Conservation (phyloP, 208 protist genomes). For the Acanthamoeba healyi region DNA sequence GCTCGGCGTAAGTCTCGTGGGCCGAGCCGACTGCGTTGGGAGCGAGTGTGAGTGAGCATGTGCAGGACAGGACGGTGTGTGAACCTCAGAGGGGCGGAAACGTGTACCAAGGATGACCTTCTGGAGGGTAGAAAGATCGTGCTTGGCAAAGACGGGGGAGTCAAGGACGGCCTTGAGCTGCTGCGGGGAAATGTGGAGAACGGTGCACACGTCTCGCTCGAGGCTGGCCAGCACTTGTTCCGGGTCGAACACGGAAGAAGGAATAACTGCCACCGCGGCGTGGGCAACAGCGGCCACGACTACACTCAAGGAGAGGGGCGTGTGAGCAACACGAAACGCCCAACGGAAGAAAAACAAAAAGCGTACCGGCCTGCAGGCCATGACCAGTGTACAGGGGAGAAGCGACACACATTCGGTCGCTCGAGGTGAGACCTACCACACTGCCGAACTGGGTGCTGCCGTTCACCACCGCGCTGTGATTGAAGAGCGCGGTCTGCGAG, state of each 20-base stretch:
- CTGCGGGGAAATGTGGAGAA: not conserved
- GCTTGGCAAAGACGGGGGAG: not conserved
- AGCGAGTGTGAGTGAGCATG: not conserved
- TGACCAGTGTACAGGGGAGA: not conserved
- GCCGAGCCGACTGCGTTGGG: not conserved
- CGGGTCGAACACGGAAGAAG: not conserved
- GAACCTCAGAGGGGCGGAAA: not conserved
- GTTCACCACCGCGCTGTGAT: conserved; percentile 15
- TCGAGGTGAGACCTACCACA: not conserved
- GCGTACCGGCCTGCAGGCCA: not conserved
- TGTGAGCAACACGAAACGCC: not conserved
- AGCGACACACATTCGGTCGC: not conserved
- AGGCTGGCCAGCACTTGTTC: conserved; percentile 6
- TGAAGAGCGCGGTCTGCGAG: not conserved
- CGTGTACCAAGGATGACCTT: not conserved
- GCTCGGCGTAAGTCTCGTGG: not conserved
- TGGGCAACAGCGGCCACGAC: not conserved
- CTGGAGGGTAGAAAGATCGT: not conserved
- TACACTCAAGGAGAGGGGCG: too few relatives aligned
- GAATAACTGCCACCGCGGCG: not conserved
- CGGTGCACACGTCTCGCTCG: not conserved
- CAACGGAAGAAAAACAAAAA: not conserved
- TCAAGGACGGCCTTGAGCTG: conserved; percentile 8
- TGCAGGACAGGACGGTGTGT: too few relatives aligned
- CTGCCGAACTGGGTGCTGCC: not conserved